Base-by-base conservation (phyloP, 495 filamentous ascomycete genomes). In the Trypethelium eluteriae region DNA sequence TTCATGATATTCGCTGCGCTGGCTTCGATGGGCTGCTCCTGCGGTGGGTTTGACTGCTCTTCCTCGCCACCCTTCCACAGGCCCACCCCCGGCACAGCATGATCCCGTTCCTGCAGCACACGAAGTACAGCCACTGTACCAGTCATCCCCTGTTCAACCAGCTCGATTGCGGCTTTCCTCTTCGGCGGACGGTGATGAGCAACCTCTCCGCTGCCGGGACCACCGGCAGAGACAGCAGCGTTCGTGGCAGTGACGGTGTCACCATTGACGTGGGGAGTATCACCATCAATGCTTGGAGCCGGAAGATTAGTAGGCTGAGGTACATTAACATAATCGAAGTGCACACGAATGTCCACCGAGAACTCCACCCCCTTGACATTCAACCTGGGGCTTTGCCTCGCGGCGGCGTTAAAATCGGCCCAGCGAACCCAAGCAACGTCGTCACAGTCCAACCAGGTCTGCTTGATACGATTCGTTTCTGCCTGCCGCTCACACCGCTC, bases 331-430 rank as follows among this genome's bases (percentile, higher is more conserved):
- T n/a, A 36, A 32, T 59, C 53, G 32, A 59, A 59, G 14, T 59
- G 53, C 32, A 59, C 62, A 18, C 56, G 38, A n/a, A 53, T 53
- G 7, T 64, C 12, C n/a, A 64, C 5, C 9, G 32, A 39, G 3
- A 57, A 62, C 2, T 53, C 49, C 14, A 39, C 46, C 1, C 18
- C 64, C 4, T 59, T 4, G 35, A 39, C 46, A 36, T 49, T 62
- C 9, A 66, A 56, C 65, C 61, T 35, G 6, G 65, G 38, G n/a
- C 38, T 16, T 4, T 47, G 38, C 47, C 47, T 44, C 18, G 47
- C 49, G 16, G 56, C 39, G 62, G 64, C 47, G 11, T 66, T 32
- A 7, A 57, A 18, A 18, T 59, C 50, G n/a, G 46, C 16, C 32
- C 12, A 57, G 6, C 44, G 38, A 2, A 46, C 18, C 34, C 25